phyloP scores from a whole-genome alignment of 768 basidiomycete genomes.

The Lyophyllum semitale region DNA sequence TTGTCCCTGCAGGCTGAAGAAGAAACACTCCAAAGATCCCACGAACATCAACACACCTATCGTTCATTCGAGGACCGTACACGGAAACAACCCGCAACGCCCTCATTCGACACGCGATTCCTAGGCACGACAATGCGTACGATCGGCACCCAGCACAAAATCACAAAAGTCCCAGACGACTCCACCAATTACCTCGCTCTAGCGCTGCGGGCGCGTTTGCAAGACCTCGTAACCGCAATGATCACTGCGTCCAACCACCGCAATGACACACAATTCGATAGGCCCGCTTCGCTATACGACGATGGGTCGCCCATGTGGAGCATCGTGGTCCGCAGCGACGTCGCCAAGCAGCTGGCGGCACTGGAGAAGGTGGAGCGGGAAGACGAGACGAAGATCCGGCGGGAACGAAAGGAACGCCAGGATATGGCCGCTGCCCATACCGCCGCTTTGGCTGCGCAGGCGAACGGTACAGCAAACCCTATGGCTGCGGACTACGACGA shows the following conservation, averaged over 20 bases:
- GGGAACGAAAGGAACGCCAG: conserved; percentile 77
- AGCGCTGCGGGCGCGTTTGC: conserved; percentile 74
- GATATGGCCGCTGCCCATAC: conserved; percentile 74
- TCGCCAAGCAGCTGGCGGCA: conserved; percentile 73
- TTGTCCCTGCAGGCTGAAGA: conserved; percentile 69
- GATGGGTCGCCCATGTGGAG: conserved; percentile 83
- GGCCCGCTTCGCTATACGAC: conserved; percentile 64
- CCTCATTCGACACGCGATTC: conserved; percentile 68
- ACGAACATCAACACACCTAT: conserved; percentile 63
- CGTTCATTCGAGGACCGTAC: conserved; percentile 77
- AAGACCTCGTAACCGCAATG: conserved; percentile 70
- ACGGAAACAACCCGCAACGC: conserved; percentile 70
- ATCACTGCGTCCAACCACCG: conserved; percentile 69
- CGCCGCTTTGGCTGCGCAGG: conserved; percentile 61
- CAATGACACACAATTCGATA: conserved; percentile 68
- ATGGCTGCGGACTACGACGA: conserved; percentile 32
- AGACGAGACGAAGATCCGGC: conserved; percentile 73
- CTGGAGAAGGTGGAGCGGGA: conserved; percentile 82
- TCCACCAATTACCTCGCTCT: conserved; percentile 77
- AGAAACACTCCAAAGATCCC: conserved; percentile 70
- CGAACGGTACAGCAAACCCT: conserved; percentile 35
- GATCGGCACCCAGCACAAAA: conserved; percentile 67
- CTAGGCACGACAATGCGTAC: conserved; percentile 69
- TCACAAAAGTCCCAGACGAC: conserved; percentile 69
- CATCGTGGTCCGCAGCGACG: conserved; percentile 73